Percentiles rank a stretch among this genome's conserved stretches.
These are phyloP conservation scores for Choiromyces venosus DNA, from an alignment of 495 filamentous ascomycete species.

Conservation along the genomic window DNA sequence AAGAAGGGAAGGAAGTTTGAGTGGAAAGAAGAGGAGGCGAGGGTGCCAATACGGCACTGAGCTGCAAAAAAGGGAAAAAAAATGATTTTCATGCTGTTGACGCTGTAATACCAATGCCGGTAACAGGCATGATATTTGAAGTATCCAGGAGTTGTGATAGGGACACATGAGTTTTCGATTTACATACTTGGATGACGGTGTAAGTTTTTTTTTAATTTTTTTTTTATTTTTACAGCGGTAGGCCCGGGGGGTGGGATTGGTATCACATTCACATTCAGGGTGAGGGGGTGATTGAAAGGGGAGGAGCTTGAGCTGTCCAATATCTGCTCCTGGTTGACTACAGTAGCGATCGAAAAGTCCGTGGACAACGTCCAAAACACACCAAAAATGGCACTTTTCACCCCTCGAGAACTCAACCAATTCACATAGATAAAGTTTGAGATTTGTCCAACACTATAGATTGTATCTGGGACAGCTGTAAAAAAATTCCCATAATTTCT, in stretches of 20 bases:
- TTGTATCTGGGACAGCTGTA: too few relatives aligned
- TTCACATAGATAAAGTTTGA: too few relatives aligned
- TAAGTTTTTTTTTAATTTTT: not conserved
- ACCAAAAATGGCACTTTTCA: too few relatives aligned
- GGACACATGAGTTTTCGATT: not conserved
- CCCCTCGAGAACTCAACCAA: too few relatives aligned
- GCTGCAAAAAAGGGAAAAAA: not conserved
- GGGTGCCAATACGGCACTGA: not conserved
- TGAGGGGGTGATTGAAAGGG: not conserved
- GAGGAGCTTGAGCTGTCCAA: not conserved
- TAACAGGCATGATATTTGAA: not conserved
- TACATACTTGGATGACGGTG: not conserved
- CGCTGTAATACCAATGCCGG: not conserved
- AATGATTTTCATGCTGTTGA: not conserved
- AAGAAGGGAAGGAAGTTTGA: not conserved
- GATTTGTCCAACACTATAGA: too few relatives aligned
- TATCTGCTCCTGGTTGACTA: not conserved
- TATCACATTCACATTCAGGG: not conserved
- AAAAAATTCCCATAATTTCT: too few relatives aligned
- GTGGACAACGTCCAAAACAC: too few relatives aligned
- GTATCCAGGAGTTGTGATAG: not conserved
- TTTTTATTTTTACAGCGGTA: not conserved
- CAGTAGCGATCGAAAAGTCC: too few relatives aligned
- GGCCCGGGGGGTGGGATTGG: not conserved
- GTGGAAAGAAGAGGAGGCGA: not conserved